phyloP scores from a whole-genome alignment of 352 stramenopile genomes.

The Aphanomyces cochlioides region DNA sequence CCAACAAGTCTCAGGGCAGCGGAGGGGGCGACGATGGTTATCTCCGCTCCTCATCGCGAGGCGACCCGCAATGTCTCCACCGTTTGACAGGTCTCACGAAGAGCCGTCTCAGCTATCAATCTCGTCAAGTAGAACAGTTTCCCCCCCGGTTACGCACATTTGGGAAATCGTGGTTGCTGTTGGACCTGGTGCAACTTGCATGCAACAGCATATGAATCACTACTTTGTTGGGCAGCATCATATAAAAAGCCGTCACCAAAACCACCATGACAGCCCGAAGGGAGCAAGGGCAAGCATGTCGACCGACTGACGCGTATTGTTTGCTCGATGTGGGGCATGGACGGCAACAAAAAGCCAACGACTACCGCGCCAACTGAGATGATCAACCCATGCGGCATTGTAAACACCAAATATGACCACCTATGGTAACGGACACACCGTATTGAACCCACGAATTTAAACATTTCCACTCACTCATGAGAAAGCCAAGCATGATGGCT shows the following conservation, averaged over 20 bases:
- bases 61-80: no score
- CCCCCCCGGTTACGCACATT: no score
- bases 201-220: slow-evolving; percentile 6
- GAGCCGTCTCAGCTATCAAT: no score
- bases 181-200: no score
- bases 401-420: slow-evolving; percentile 35
- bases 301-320: not conserved
- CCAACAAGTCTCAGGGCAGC: no score
- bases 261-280: not conserved
- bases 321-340: not conserved
- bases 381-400: slow-evolving; percentile 29
- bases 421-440: slow-evolving; percentile 23
- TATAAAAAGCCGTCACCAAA: slow-evolving; percentile 3
- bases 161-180: no score
- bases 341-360: slow-evolving; percentile 20
- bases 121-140: no score
- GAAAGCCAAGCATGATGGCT: not conserved
- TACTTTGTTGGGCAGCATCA: slow-evolving; percentile 1
- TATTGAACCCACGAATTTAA: slow-evolving; percentile 8
- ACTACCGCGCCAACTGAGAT: slow-evolving; percentile 27
- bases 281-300: not conserved
- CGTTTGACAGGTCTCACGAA: no score
- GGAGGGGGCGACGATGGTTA: no score
- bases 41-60: no score
- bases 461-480: not conserved